Evolutionary conservation across 2,329 filamentous ascomycete species (phyloP).

Genomic region (Colletotrichum kahawae): DNA sequence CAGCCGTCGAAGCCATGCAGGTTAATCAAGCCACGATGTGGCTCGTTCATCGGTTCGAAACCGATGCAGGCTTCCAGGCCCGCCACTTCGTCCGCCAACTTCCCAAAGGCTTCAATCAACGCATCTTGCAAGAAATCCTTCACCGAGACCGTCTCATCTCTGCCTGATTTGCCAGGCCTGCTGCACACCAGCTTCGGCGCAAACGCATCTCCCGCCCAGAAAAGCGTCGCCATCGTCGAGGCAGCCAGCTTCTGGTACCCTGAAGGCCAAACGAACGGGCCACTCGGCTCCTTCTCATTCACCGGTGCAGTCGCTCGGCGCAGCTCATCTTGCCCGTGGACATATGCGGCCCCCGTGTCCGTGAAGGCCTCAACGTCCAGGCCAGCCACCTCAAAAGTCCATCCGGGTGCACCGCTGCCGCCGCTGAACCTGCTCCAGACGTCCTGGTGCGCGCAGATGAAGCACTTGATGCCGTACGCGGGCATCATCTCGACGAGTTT

Average conservation of each 20-base stretch:
- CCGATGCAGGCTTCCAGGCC: slow-evolving; percentile 40
- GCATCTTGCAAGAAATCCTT: slow-evolving; percentile 35
- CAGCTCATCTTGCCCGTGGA: slow-evolving; percentile 39
- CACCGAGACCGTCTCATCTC: slow-evolving; percentile 26
- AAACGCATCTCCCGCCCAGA: slow-evolving; percentile 32
- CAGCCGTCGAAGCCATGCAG: slow-evolving; percentile 42
- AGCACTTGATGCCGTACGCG: slow-evolving; percentile 42
- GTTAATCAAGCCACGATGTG: slow-evolving; percentile 45
- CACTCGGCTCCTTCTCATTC: slow-evolving; percentile 37
- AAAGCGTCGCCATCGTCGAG: slow-evolving; percentile 32
- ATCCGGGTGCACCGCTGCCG: slow-evolving; percentile 45
- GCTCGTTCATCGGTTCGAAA: slow-evolving; percentile 48
- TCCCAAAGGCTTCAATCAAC: slow-evolving; percentile 38
- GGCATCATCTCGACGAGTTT: slow-evolving; percentile 41
- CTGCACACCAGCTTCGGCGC: slow-evolving; percentile 26
- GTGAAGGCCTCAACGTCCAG: slow-evolving; percentile 40
- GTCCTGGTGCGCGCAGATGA: slow-evolving; percentile 48
- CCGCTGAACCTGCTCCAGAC: slow-evolving; percentile 48
- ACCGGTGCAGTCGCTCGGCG: slow-evolving; percentile 26
- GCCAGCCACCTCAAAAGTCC: slow-evolving; percentile 46
- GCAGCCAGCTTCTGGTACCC: slow-evolving; percentile 43
- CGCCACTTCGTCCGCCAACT: slow-evolving; percentile 35
- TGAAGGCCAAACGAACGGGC: slow-evolving; percentile 41
- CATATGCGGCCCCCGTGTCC: slow-evolving; percentile 31
- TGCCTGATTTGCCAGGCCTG: neutral